These are phyloP conservation scores for Diaporthe sp. DNA, from an alignment of 2,329 filamentous ascomycete species.

Conservation along the genomic window DNA sequence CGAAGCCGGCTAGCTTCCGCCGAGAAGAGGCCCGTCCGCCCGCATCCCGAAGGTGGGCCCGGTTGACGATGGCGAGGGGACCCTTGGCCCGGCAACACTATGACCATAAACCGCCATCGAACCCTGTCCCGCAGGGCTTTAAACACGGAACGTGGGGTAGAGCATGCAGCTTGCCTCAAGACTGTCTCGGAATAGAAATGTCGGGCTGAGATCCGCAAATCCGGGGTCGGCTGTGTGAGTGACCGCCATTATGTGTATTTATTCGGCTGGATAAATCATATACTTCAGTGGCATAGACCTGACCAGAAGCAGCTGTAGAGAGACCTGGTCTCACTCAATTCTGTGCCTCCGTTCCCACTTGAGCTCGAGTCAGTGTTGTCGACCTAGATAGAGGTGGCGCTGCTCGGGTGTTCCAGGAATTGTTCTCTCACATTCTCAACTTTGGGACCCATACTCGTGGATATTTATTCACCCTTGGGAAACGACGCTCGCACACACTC, in stretches of 20 bases:
- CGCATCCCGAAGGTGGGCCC: slow-evolving; percentile 30
- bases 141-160: slow-evolving; percentile 30
- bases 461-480: not conserved
- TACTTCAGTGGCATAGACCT: not conserved
- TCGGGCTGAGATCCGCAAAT: slow-evolving; percentile 11
- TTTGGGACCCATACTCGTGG: not conserved
- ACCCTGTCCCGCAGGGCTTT: slow-evolving; percentile 2
- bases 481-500: not conserved
- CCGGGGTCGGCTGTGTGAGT: slow-evolving; percentile 12
- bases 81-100: not conserved
- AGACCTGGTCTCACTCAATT: not conserved
- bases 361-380: slow-evolving; percentile 1
- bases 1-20: not conserved
- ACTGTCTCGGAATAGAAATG: slow-evolving; percentile 4
- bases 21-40: not conserved
- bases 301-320: not conserved
- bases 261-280: not conserved
- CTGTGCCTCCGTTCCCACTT: not conserved
- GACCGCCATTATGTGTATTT: not conserved
- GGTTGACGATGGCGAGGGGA: not conserved
- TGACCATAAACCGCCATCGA: not conserved
- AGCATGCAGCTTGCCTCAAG: slow-evolving; percentile 4
- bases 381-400: not conserved
- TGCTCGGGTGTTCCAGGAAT: not conserved
- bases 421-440: not conserved